Conservation (phyloP, 768 basidiomycete species). For the Lentinula sp. region DNA sequence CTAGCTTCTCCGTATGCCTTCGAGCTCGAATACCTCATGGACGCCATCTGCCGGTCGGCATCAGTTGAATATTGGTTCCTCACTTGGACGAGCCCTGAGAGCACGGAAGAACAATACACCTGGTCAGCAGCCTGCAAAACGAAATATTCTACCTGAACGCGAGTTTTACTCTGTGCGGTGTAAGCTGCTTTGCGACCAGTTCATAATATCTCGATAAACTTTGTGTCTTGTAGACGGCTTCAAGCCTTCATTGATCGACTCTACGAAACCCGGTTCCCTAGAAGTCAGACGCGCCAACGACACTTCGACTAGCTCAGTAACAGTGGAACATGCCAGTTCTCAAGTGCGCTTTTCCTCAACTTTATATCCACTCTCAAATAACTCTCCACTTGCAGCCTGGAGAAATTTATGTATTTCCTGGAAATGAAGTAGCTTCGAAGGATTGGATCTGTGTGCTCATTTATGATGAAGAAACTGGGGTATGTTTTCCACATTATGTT, state of each 20-base stretch:
- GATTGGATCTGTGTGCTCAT: conserved; percentile 76
- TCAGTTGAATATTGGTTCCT: conserved; percentile 53
- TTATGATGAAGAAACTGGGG: conserved; percentile 70
- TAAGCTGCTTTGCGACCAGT: conserved; percentile 24
- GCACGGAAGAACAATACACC: conserved; percentile 48
- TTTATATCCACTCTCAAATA: conserved; percentile 1
- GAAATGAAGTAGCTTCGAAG: conserved; percentile 51
- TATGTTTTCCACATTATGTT: conserved; percentile 24
- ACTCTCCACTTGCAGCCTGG: conserved; percentile 28
- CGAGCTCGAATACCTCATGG: conserved; percentile 37
- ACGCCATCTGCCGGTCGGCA: conserved; percentile 56
- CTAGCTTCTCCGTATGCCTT: conserved; percentile 28
- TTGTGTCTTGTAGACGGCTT: conserved; percentile 54
- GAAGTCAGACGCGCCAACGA: conserved; percentile 54
- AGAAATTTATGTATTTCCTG: conserved; percentile 52
- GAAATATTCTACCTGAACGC: conserved; percentile 46
- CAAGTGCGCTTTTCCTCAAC: conserved; percentile 38
- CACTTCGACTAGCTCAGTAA: conserved; percentile 33
- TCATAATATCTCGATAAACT: background rate
- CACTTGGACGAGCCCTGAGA: conserved; percentile 61
- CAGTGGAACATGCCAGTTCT: conserved; percentile 59
- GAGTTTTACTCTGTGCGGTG: conserved; percentile 79
- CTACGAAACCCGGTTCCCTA: conserved; percentile 57
- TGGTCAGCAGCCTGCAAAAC: conserved; percentile 29
- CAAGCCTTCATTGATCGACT: conserved; percentile 67